Evolutionary conservation across 805 yeast genomes (phyloP).

Genomic region (Pichia exigua): DNA sequence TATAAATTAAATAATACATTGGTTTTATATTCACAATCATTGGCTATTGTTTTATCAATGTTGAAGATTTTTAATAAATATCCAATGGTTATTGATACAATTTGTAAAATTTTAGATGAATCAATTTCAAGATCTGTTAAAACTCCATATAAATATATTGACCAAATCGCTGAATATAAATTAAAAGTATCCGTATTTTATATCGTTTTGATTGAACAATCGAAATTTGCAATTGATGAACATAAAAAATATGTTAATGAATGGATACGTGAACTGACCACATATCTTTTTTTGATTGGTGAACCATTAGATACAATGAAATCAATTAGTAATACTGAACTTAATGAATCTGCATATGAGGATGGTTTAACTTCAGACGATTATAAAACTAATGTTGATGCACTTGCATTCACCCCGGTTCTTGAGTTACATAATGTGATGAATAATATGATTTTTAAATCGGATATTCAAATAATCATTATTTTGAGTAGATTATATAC

Average conservation of each 20-base stretch:
- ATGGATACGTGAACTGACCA: slow-evolving; percentile 47
- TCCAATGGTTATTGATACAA: slow-evolving; percentile 18
- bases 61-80: slow-evolving; percentile 22
- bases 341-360: slow-evolving; percentile 11
- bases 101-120: slow-evolving; percentile 71
- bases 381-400: background rate
- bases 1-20: slow-evolving; percentile 18
- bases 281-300: slow-evolving; percentile 47
- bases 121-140: slow-evolving; percentile 60
- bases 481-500: slow-evolving; percentile 33
- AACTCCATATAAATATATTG: slow-evolving; percentile 82
- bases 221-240: slow-evolving; percentile 40
- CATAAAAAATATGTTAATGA: slow-evolving; percentile 16
- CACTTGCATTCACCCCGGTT: slow-evolving; percentile 22
- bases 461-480: slow-evolving; percentile 42
- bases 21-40: slow-evolving; percentile 45
- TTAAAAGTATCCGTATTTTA: slow-evolving; percentile 42
- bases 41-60: slow-evolving; percentile 43
- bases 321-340: slow-evolving; percentile 5
- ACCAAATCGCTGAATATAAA: slow-evolving; percentile 30
- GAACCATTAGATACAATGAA: slow-evolving; percentile 37
- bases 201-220: slow-evolving; percentile 60
- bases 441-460: slow-evolving; percentile 32
- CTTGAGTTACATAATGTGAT: slow-evolving; percentile 18
- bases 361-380: background rate